Evolutionary conservation across 176 grass and related monocot genomes (phyloP).

Genomic region (Luzula sylvatica): DNA sequence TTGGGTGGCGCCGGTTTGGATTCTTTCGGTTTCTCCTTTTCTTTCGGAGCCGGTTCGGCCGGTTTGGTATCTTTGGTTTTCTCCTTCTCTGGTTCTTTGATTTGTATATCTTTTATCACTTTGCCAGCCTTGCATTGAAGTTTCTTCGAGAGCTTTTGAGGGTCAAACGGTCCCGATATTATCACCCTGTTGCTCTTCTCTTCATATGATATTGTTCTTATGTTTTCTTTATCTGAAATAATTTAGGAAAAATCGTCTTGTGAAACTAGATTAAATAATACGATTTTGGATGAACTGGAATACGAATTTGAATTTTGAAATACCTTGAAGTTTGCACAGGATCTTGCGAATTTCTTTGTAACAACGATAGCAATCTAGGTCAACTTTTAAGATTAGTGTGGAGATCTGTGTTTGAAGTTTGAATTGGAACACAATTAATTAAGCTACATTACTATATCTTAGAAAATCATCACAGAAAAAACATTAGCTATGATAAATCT

Average conservation of each 20-base stretch:
- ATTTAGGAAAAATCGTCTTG: background rate
- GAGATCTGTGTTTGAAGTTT: constrained; percentile 33
- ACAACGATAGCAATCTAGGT: constrained; percentile 49
- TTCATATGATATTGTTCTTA: constrained; percentile 42
- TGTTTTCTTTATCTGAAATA: constrained; percentile 34
- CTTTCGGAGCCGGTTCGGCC: background rate
- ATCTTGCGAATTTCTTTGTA: constrained; percentile 47
- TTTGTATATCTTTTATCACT: constrained; percentile 35
- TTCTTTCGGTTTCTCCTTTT: constrained; percentile 9
- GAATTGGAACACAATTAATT: background rate
- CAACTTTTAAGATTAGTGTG: constrained; percentile 45
- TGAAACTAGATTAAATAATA: background rate
- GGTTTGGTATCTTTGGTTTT: constrained; percentile 9
- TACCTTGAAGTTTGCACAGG: constrained; percentile 53
- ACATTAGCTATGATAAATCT: background rate
- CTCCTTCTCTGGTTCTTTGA: constrained; percentile 16
- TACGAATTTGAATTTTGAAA: background rate
- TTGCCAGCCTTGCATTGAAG: constrained; percentile 49
- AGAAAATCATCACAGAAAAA: background rate
- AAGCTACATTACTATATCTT: background rate
- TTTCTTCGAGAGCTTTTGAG: constrained; percentile 34
- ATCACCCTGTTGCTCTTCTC: constrained; percentile 35
- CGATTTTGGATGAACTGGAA: background rate
- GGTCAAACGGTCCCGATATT: constrained; percentile 50
- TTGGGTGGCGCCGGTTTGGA: background rate